Percentiles rank a stretch among this genome's conserved stretches.
phyloP scores from a whole-genome alignment of 306 rosid species.

The Vicia villosa region DNA sequence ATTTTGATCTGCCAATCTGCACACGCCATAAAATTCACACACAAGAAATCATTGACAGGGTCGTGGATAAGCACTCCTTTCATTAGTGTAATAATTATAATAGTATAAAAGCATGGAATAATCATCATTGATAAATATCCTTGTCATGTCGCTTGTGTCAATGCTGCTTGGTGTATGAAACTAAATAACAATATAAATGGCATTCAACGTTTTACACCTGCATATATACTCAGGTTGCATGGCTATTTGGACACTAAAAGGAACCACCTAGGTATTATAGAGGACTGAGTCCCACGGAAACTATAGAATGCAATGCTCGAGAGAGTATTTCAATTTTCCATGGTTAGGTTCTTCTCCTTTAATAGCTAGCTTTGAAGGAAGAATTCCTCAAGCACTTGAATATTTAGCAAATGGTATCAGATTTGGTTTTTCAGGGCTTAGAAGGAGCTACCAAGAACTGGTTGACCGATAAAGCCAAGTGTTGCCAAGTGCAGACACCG shows the following conservation, averaged over 20 bases:
- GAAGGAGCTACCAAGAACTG: too few relatives aligned
- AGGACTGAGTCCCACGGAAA: neutral
- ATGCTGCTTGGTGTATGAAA: neutral
- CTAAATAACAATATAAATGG: neutral
- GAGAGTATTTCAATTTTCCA: neutral
- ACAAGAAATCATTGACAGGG: neutral
- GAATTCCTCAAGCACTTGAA: neutral
- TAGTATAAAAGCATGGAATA: neutral
- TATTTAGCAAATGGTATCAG: neutral
- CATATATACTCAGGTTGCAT: neutral
- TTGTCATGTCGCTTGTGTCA: neutral
- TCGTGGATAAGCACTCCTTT: too few relatives aligned
- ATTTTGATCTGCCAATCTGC: constrained; percentile 96
- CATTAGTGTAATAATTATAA: neutral
- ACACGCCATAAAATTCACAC: too few relatives aligned
- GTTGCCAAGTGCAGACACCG: neutral
- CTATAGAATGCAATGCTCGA: neutral
- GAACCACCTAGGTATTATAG: neutral
- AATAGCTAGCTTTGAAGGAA: neutral
- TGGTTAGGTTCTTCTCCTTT: neutral
- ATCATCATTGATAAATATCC: neutral
- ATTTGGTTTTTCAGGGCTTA: too few relatives aligned
- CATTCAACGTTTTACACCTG: neutral
- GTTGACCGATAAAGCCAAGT: neutral
- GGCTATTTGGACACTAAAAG: neutral